Base-by-base conservation (phyloP, 768 basidiomycete species). In the Lactarius hengduanensis region DNA sequence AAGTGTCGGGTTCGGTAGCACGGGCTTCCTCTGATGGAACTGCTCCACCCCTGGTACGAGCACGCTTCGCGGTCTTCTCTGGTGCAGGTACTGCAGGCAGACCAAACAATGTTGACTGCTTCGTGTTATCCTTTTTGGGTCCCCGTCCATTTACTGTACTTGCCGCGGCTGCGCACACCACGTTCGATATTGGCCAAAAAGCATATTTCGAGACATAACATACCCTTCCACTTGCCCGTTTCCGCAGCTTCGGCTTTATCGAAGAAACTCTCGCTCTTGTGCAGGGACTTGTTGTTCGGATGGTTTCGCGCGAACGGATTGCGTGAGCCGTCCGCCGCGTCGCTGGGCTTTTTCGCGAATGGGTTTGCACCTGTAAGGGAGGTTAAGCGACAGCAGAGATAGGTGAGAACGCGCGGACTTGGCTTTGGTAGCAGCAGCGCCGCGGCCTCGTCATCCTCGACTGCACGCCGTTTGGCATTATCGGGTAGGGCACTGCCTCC, bases 261-360 rank as follows among this genome's bases (percentile, higher is more conserved):
- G 71, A 94, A 94, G 79, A 94, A 94, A 76, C 89, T 92, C 61
- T 92, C 91, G 73, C 91, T 94, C 76, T 94, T 89, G 69, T 86
- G 86, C 55, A 91, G 79, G 1, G 84, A 81, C 71, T 82, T 85
- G 67, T 81, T 80, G 26, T 75, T 64, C 26, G 87, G 87, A 0
- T 74, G 68, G 73, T 86, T 86, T 40, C 86, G 78, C 5, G 84
- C 83, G 61, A 93, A 93, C 0, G 89, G 90, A 74, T 93, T 93
- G 41, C 82, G 83, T 63, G 73, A 77, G 41, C 65, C 68, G 1
- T 85, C 85, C 61, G 77, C 76, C 8, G 73, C 80, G 15, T 60
- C 65, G 9, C 32, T 50, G 2, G 80, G 61, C 72, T 89, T 90
- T 47, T 86, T 83, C 38, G 88, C 84, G 72, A 92, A 92, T 0